These are phyloP conservation scores for Paspalum vaginatum DNA, from an alignment of 176 grass and related monocot genomes.

Conservation along the genomic window DNA sequence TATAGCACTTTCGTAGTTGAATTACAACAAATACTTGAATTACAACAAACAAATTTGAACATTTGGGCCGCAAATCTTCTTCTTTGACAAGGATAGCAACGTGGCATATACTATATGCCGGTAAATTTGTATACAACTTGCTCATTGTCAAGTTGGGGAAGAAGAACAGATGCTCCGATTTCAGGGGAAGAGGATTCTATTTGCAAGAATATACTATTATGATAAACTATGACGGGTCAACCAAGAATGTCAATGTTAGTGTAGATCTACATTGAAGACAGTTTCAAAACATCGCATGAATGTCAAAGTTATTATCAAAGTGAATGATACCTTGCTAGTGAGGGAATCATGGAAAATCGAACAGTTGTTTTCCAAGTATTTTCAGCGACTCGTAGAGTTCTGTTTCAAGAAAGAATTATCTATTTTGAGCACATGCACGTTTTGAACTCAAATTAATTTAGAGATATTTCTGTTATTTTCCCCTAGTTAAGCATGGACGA, in stretches of 20 bases:
- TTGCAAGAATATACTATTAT: slow-evolving; percentile 1
- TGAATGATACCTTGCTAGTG: background rate
- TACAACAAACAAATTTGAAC: background rate
- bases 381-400: background rate
- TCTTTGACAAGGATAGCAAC: background rate
- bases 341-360: background rate
- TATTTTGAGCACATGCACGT: background rate
- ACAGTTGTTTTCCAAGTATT: background rate
- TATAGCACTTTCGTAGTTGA: background rate
- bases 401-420: background rate
- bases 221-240: background rate
- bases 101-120: background rate
- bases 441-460: background rate
- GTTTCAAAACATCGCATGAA: slow-evolving; percentile 18
- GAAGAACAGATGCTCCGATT: slow-evolving; percentile 35
- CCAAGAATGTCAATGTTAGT: slow-evolving; percentile 27
- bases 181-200: background rate
- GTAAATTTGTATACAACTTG: background rate
- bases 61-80: background rate
- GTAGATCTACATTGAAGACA: background rate
- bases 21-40: background rate
- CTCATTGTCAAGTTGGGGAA: slow-evolving; percentile 18
- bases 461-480: background rate
- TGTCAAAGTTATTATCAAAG: slow-evolving; percentile 27
- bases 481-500: background rate